Evolutionary conservation across 805 yeast genomes (phyloP), one percentile per base, ranked within the genome.

Genomic region (Dipodascopsis uninucleata): DNA sequence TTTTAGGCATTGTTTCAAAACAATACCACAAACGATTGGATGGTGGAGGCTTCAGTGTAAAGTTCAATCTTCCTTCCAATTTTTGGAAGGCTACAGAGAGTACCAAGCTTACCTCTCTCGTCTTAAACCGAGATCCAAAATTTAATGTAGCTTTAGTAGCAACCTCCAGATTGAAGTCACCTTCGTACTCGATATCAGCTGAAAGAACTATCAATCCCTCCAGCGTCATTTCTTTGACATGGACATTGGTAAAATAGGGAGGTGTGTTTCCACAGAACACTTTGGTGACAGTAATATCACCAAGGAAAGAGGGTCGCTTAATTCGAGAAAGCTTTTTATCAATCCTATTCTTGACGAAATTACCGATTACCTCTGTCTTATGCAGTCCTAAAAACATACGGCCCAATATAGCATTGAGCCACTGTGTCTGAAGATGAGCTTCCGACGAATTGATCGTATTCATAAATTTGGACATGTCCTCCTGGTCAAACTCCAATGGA

Each of bases 341-440:
- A 21, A 93, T 72, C 59, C 76, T 82, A 1, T 68, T 65, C 39
- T 75, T 71, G 34, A 89, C 69, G 39, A 71, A 74, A 38, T 72
- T 69, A 39, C 81, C 80, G 56, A 88, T 72, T 10, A 71, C 69
- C 9, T 77, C 78, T 0, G 97, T 88, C 38, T 78, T 73, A 57
- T 88, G 87, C 4, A 85, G 65, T 0, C 87, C 76, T 31, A 93
- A 67, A 58, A 89, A 93, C 9, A 90, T 54, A 45, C 98, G 71
- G 0, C 97, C 97, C 10, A 85, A 55, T 2, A 89, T 50, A 0
- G 96, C 96, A 64, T 93, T 93, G 18, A 93, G 63, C 98, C 97
- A 93, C 58, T 85, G 79, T 0, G 94, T 79, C 18, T 85, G 82
- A 23, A 83, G 64, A 58, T 87, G 93, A 1, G 86, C 87, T 56